phyloP scores from a whole-genome alignment of 2,329 filamentous ascomycete species.

The Penicillium occitanis region DNA sequence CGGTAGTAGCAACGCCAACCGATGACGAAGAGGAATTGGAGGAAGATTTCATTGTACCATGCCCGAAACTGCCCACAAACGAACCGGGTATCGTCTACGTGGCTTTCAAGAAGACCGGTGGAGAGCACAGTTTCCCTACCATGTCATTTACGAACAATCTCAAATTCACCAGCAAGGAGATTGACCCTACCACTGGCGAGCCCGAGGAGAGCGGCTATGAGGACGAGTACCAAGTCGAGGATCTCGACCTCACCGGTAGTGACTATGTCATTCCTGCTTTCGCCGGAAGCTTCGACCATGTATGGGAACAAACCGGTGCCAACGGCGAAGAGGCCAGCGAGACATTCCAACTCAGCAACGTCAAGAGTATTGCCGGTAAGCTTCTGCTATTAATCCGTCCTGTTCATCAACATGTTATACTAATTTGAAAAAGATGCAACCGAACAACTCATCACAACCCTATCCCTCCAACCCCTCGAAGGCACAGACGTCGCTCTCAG shows the following conservation, averaged over 20 bases:
- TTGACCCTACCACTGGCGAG: slow-evolving; percentile 90
- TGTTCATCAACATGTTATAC: background rate
- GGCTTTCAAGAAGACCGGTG: slow-evolving; percentile 80
- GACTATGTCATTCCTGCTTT: slow-evolving; percentile 95
- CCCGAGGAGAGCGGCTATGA: slow-evolving; percentile 92
- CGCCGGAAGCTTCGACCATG: slow-evolving; percentile 89
- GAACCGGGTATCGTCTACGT: slow-evolving; percentile 94
- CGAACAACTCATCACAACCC: slow-evolving; percentile 79
- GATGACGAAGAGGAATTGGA: slow-evolving; percentile 75
- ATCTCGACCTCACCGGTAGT: slow-evolving; percentile 84
- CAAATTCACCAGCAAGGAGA: slow-evolving; percentile 97
- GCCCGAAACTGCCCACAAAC: slow-evolving; percentile 76
- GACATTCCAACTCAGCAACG: slow-evolving; percentile 80
- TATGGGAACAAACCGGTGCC: slow-evolving; percentile 93
- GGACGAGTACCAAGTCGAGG: slow-evolving; percentile 95
- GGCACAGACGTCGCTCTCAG: slow-evolving; percentile 89
- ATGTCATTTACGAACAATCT: slow-evolving; percentile 87
- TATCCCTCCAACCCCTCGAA: slow-evolving; percentile 90
- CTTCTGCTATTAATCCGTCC: background rate
- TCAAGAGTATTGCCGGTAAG: slow-evolving; percentile 90
- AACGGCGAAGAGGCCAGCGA: slow-evolving; percentile 86
- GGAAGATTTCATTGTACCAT: slow-evolving; percentile 92
- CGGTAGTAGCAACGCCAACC: slow-evolving; percentile 73
- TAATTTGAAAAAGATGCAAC: slow-evolving; percentile 68
- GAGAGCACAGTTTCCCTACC: slow-evolving; percentile 73